Evolutionary conservation across 768 basidiomycete genomes (phyloP).

Genomic region (Porpolomopsis calyptriformis): DNA sequence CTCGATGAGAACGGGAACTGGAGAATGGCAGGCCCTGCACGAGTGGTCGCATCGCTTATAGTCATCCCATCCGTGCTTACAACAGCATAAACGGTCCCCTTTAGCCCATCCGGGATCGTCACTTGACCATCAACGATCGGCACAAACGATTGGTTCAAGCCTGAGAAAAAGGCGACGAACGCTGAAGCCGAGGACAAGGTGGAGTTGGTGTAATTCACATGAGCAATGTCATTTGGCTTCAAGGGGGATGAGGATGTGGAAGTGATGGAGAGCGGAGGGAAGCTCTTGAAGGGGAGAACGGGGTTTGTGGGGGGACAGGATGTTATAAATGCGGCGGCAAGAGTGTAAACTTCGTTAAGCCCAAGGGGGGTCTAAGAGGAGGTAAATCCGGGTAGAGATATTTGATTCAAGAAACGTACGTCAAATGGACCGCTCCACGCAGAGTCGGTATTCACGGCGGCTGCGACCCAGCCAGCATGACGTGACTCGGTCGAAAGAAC

Average conservation of each 20-base stretch:
- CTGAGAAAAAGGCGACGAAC: constrained; percentile 26
- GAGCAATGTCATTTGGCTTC: constrained; percentile 19
- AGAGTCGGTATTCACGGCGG: constrained; percentile 28
- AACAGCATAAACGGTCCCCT: constrained; percentile 27
- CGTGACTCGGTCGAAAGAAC: constrained; percentile 50
- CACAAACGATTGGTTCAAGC: constrained; percentile 23
- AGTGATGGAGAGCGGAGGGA: constrained; percentile 31
- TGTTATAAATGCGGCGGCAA: constrained; percentile 35
- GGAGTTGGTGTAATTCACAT: constrained; percentile 15
- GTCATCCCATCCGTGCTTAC: constrained; percentile 20
- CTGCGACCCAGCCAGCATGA: constrained; percentile 40
- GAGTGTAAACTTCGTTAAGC: constrained; percentile 36
- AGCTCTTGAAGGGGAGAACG: constrained; percentile 36
- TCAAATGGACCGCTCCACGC: constrained; percentile 42
- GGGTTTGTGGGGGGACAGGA: constrained; percentile 40
- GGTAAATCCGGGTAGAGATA: not conserved
- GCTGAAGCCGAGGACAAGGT: constrained; percentile 12
- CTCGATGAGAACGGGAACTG: constrained; percentile 12
- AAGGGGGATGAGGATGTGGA: constrained; percentile 9
- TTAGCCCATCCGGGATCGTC: constrained; percentile 17
- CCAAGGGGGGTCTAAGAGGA: constrained; percentile 21
- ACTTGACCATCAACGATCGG: constrained; percentile 17
- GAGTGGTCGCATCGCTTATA: constrained; percentile 28
- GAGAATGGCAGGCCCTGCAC: constrained; percentile 31
- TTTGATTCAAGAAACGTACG: constrained; percentile 6